Base-by-base conservation (phyloP, 2,329 filamentous ascomycete species). In the Alternaria novae-zelandiae region DNA sequence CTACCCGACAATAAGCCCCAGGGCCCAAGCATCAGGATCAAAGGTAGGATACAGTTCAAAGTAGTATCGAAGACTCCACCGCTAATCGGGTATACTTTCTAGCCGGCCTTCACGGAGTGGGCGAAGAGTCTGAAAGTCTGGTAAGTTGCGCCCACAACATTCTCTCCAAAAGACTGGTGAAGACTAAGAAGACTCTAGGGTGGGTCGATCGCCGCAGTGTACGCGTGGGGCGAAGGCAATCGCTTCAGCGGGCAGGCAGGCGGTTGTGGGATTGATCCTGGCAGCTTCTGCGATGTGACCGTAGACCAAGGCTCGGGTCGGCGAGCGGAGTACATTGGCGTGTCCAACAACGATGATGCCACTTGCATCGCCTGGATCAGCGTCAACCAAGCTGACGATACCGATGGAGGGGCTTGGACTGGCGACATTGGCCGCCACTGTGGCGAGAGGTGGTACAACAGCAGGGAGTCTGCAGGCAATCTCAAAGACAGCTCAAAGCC, bases 321-420 rank as follows among this genome's bases (percentile, higher is more conserved):
- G 30, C 25, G 25, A 26, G 49, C 49, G 12, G 21, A 20, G 23
- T 51, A 51, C 25, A 51, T 51, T 30, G 17, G 23, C 28, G 49
- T 51, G 23, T 51, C 49, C 28, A 51, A 51, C 17, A 51, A 51
- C 25, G 30, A 51, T 30, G 25, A 51, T 30, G 25, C 25, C 15
- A 51, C 25, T 28, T 66, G 61, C 49, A 64, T 66, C 41, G 17
- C 61, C 9, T 66, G 61, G 64, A 64, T 66, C 41, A 55, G 53
- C 21, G 44, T 66, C 7, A 45, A 45, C 26, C 17, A 62, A 41
- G 47, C 43, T 25, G 61, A 66, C 36, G 61, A 45, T 23, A 50
- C 57, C 6, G 13, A 15, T 20, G 57, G 50, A 46, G 62, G 53
- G 23, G 62, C 64, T 25, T 67, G 62, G 64, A 67, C 61, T 23